These are phyloP conservation scores for Dillenia suffruticosa DNA, from an alignment of 164 flowering plant species.

Conservation along the genomic window DNA sequence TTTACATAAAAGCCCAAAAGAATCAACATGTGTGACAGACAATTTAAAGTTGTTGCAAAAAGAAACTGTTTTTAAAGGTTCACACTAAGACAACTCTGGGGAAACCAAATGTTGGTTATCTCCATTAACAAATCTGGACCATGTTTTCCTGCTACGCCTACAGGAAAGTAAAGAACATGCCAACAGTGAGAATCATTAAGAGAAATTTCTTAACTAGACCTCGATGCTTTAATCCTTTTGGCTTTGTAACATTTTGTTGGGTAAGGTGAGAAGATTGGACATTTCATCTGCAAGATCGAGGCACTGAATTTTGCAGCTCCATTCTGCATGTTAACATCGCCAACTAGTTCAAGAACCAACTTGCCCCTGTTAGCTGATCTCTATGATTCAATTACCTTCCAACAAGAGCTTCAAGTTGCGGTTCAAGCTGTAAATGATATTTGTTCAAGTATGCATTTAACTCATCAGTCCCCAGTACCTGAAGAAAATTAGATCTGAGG, in stretches of 20 bases:
- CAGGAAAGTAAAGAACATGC: slow-evolving; percentile 6
- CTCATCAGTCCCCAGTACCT: slow-evolving; percentile 83
- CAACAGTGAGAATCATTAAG: not conserved
- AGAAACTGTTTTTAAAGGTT: not conserved
- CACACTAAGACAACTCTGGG: slow-evolving; percentile 49
- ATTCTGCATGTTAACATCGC: no score
- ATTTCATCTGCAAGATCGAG: no score
- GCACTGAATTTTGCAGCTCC: no score
- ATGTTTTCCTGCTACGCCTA: slow-evolving; percentile 91
- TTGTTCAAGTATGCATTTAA: slow-evolving; percentile 64
- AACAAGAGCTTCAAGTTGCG: slow-evolving; percentile 80
- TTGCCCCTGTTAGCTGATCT: no score
- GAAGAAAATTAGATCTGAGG: slow-evolving; percentile 6
- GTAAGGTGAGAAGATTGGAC: no score
- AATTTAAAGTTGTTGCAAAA: not conserved
- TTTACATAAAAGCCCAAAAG: slow-evolving; percentile 4
- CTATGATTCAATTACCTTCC: slow-evolving; percentile 49
- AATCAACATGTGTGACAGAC: not conserved
- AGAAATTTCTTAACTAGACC: no score
- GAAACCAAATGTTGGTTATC: slow-evolving; percentile 80
- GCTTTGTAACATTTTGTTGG: no score
- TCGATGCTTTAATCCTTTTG: no score
- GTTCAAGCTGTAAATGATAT: slow-evolving; percentile 63
- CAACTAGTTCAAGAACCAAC: no score
- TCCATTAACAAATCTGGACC: slow-evolving; percentile 74